phyloP scores from a whole-genome alignment of 306 rosid genomes.

The Cucurbita argyrosperma region DNA sequence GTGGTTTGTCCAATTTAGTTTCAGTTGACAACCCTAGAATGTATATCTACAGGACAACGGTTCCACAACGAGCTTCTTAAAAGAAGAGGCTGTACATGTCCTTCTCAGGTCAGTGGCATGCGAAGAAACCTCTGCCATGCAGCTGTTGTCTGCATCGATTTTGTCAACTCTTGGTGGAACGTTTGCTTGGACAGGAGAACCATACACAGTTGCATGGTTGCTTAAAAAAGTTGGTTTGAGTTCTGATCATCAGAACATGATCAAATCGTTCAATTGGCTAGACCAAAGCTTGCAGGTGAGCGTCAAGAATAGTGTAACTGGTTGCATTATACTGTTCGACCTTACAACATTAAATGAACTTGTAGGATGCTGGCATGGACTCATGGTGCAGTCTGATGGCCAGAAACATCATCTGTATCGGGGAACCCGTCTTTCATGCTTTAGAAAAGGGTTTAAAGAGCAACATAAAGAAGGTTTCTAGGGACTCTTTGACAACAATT shows the following conservation, averaged over 20 bases:
- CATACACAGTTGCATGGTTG: slow-evolving; percentile 72
- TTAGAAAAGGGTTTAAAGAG: slow-evolving; percentile 51
- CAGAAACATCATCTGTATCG: slow-evolving; percentile 31
- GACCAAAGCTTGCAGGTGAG: slow-evolving; percentile 54
- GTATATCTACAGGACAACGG: slow-evolving; percentile 34
- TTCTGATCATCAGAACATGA: slow-evolving; percentile 46
- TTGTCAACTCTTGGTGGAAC: slow-evolving; percentile 71
- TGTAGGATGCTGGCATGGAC: slow-evolving; percentile 56
- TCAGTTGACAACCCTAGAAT: background rate
- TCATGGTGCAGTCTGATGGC: slow-evolving; percentile 56
- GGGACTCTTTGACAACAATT: slow-evolving; percentile 44
- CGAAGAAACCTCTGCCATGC: slow-evolving; percentile 34
- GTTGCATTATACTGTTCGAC: background rate
- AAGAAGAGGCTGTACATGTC: slow-evolving; percentile 46
- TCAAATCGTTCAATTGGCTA: slow-evolving; percentile 44
- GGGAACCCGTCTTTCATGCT: slow-evolving; percentile 43
- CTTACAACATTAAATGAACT: slow-evolving; percentile 15
- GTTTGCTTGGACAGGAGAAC: slow-evolving; percentile 60
- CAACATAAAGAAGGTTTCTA: slow-evolving; percentile 40
- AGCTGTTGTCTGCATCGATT: slow-evolving; percentile 48
- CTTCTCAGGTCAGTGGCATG: slow-evolving; percentile 41
- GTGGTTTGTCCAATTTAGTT: background rate
- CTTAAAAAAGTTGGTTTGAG: slow-evolving; percentile 51
- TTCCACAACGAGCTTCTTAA: slow-evolving; percentile 20
- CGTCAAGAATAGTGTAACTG: background rate